A percentile compares a stretch with the other conserved stretches of the same genome.
phyloP scores from a whole-genome alignment of 1,139 yeast species.

The Scheffersomyces cryptocercus region DNA sequence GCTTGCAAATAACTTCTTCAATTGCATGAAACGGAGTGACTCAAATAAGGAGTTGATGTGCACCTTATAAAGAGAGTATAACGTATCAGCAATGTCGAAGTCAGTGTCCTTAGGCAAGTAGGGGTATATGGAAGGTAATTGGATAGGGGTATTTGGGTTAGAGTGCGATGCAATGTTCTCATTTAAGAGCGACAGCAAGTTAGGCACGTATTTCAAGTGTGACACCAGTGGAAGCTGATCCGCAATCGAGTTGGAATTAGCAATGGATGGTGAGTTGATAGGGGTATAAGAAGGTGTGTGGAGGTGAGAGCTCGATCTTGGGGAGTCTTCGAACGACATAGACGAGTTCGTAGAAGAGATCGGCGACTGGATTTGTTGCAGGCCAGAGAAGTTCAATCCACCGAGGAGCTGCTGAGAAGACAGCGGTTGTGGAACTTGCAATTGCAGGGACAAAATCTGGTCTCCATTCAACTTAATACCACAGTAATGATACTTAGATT shows the following conservation, averaged over 20 bases:
- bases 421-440: slow-evolving; percentile 9
- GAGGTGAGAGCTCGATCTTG: slow-evolving; percentile 11
- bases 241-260: slow-evolving; percentile 12
- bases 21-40: slow-evolving; percentile 65
- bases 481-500: slow-evolving; percentile 88
- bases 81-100: slow-evolving; percentile 60
- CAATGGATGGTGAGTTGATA: slow-evolving; percentile 17
- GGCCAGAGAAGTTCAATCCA: slow-evolving; percentile 7
- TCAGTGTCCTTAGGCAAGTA: slow-evolving; percentile 54
- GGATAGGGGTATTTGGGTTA: slow-evolving; percentile 32
- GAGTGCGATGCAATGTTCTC: slow-evolving; percentile 15
- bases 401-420: slow-evolving; percentile 8
- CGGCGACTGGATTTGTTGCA: slow-evolving; percentile 23
- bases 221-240: slow-evolving; percentile 20
- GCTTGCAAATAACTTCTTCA: slow-evolving; percentile 57
- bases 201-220: slow-evolving; percentile 37
- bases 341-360: slow-evolving; percentile 21
- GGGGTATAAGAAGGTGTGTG: slow-evolving; percentile 18
- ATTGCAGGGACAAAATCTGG: slow-evolving; percentile 17
- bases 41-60: slow-evolving; percentile 67
- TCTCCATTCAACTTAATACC: slow-evolving; percentile 71
- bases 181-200: slow-evolving; percentile 31
- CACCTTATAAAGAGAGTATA: slow-evolving; percentile 59
- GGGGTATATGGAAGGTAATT: slow-evolving; percentile 54
- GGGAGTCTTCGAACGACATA: slow-evolving; percentile 15